Percentiles rank a stretch among this genome's conserved stretches.
These are phyloP conservation scores for Boletus sp. DNA, from an alignment of 1,284 basidiomycete species.

Conservation along the genomic window DNA sequence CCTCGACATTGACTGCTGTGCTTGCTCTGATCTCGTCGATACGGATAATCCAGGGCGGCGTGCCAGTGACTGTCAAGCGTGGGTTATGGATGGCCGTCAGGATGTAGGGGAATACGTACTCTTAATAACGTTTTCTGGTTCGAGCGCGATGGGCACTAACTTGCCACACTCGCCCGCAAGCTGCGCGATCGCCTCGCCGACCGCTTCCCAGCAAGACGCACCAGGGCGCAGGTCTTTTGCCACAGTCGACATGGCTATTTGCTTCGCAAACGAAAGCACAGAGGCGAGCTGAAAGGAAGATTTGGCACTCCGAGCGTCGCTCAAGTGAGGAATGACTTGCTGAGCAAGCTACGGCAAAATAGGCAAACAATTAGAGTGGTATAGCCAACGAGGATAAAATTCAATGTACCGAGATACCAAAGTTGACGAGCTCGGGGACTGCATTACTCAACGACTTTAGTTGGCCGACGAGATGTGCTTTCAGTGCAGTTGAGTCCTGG, in stretches of 20 bases:
- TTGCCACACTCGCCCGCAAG: constrained; percentile 73
- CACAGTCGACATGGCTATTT: constrained; percentile 72
- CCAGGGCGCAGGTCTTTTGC: constrained; percentile 69
- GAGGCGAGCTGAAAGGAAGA: constrained; percentile 74
- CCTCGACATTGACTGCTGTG: constrained; percentile 87
- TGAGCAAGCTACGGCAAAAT: constrained; percentile 70
- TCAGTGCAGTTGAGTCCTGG: constrained; percentile 71
- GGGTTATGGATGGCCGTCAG: constrained; percentile 2
- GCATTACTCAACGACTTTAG: constrained; percentile 73
- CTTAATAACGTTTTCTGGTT: constrained; percentile 77
- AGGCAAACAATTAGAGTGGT: constrained; percentile 2
- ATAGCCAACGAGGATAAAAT: neutral
- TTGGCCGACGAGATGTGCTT: constrained; percentile 68
- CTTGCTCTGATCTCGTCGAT: constrained; percentile 85
- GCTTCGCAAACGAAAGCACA: constrained; percentile 72
- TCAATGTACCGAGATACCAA: constrained; percentile 78
- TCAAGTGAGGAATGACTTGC: constrained; percentile 79
- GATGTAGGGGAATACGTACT: constrained; percentile 51
- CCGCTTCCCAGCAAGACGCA: constrained; percentile 75
- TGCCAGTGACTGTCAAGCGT: constrained; percentile 62
- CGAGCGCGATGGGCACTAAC: constrained; percentile 72
- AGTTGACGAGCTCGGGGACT: constrained; percentile 83
- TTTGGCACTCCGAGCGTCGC: constrained; percentile 76
- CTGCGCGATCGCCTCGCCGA: constrained; percentile 69
- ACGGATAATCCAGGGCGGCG: constrained; percentile 88